Conservation (phyloP, 805 yeast genomes). For the Candida hungchunana region DNA sequence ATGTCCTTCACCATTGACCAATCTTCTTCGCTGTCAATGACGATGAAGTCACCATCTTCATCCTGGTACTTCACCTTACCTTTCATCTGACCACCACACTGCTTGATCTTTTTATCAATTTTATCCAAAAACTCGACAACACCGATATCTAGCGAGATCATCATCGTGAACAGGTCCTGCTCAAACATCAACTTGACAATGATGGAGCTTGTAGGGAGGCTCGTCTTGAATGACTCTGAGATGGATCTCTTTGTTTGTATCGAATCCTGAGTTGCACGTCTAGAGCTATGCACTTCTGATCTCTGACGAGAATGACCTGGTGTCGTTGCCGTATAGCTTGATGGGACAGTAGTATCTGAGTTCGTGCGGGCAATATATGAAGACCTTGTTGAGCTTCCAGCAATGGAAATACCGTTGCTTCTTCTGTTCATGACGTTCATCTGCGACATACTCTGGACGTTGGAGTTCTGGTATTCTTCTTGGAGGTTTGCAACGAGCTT, state of each 20-base stretch:
- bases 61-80: slow-evolving; percentile 76
- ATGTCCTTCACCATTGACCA: slow-evolving; percentile 80
- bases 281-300: slow-evolving; percentile 22
- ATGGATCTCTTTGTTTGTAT: slow-evolving; percentile 31
- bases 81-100: slow-evolving; percentile 44
- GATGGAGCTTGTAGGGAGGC: slow-evolving; percentile 35
- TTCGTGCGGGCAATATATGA: slow-evolving; percentile 23
- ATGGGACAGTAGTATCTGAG: slow-evolving; percentile 19
- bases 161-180: slow-evolving; percentile 55
- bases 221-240: slow-evolving; percentile 36
- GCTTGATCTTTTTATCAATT: slow-evolving; percentile 52
- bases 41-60: slow-evolving; percentile 93
- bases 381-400: slow-evolving; percentile 21
- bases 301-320: slow-evolving; percentile 25
- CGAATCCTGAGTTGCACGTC: slow-evolving; percentile 27
- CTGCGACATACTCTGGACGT: slow-evolving; percentile 12
- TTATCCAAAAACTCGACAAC: slow-evolving; percentile 52
- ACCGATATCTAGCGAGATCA: slow-evolving; percentile 51
- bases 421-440: slow-evolving; percentile 23
- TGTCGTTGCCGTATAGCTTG: slow-evolving; percentile 10
- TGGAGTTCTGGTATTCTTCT: slow-evolving; percentile 21
- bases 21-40: slow-evolving; percentile 82
- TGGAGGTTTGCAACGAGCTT: slow-evolving; percentile 34
- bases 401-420: slow-evolving; percentile 26
- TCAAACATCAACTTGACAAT: slow-evolving; percentile 39